Conservation (phyloP, 305 asterid genomes). For the Fraxinus latifolia region DNA sequence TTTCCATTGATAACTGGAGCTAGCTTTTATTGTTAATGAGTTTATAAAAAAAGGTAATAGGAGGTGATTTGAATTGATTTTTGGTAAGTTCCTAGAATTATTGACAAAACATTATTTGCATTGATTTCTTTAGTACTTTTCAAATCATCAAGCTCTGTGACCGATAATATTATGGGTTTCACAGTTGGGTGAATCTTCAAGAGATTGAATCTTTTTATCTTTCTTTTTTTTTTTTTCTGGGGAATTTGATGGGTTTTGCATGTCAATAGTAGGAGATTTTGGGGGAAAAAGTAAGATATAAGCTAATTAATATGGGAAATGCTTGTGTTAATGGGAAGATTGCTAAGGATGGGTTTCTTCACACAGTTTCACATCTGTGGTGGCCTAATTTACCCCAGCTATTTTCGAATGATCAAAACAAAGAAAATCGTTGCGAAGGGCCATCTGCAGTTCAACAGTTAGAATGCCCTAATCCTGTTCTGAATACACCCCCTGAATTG, state of each 20-base stretch:
- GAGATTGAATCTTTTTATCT: background rate
- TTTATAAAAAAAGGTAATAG: background rate
- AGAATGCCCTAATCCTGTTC: slow-evolving; percentile 8
- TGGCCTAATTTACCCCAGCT: slow-evolving; percentile 28
- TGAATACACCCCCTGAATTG: slow-evolving; percentile 33
- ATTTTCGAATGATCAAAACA: slow-evolving; percentile 19
- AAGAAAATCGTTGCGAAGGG: slow-evolving; percentile 3
- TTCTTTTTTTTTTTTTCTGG: background rate
- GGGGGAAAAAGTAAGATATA: slow-evolving; percentile 12
- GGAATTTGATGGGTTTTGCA: background rate
- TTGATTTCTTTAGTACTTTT: background rate
- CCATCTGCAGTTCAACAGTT: slow-evolving; percentile 15
- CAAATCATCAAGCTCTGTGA: background rate
- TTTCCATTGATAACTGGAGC: background rate
- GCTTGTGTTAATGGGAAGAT: slow-evolving; percentile 36
- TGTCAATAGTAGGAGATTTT: background rate
- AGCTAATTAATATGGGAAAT: slow-evolving; percentile 39
- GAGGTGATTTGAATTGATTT: background rate
- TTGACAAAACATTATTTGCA: background rate
- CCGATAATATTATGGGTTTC: slow-evolving; percentile 9
- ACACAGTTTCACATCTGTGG: slow-evolving; percentile 33
- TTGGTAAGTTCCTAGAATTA: background rate
- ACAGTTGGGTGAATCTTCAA: background rate
- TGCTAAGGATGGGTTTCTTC: slow-evolving; percentile 30
- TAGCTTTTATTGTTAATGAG: background rate